Evolutionary conservation across 2,329 filamentous ascomycete genomes (phyloP), one percentile per base, ranked within the genome.

Genomic region (Diaporthe velutina): DNA sequence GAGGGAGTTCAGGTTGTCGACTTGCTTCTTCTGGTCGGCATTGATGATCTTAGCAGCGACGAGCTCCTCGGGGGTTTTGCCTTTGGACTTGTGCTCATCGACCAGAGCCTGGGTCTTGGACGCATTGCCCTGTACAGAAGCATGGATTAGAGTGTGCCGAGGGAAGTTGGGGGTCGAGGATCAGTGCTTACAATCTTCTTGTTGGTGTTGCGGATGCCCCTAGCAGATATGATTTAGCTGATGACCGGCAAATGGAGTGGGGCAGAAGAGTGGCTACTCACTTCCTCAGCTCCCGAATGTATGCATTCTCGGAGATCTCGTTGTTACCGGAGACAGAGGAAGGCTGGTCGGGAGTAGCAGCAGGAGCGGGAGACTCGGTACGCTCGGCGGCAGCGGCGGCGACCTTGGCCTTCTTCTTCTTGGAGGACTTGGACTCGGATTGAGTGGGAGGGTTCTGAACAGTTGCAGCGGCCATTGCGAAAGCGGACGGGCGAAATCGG

Each of bases 261-360:
- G 2, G 42, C 55, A 45, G 40, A 76, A 28, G 64, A 48, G 54
- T 13, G 10, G 42, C 45, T 22, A 82, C 92, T 82, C 87, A 98
- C 96, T 98, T 98, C 82, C 96, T 92, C 67, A 98, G 89, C 83
- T 98, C 96, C 82, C 92, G 95, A 82, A 98, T 90, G 85, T 96
- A 95, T 52, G 92, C 88, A 80, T 91, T 95, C 83, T 98, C 96
- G 76, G 86, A 87, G 77, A 83, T 81, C 75, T 91, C 91, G 74
- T 94, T 92, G 68, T 85, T 84, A 75, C 87, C 87, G 73, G 85
- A 81, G 40, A 88, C 83, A 10, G 86, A 85, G 77, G 82, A 83
- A 76, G 87, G 83, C 84, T 88, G 88, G 75, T 89, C 87, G 71
- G 86, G 82, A 73, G 88, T 85, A 74, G 85, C 81, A 79, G 88